Percentiles rank a stretch among this genome's conserved stretches.
Evolutionary conservation across 2,329 filamentous ascomycete genomes (phyloP).

Genomic region (Stagonosporopsis vannaccii): DNA sequence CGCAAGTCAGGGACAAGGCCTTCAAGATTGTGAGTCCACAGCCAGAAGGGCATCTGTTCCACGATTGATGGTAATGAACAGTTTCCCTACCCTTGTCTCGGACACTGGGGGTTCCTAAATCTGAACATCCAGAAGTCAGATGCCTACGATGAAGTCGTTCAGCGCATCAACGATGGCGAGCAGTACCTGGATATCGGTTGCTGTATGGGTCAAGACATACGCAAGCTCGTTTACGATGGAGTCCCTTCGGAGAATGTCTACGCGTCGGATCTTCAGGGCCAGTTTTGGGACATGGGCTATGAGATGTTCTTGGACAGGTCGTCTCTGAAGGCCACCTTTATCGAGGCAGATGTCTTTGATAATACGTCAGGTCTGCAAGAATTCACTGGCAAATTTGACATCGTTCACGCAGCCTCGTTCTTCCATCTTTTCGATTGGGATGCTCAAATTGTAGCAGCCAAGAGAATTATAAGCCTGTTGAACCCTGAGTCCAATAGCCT

Average conservation of each 20-base stretch:
- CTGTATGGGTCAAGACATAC: constrained; percentile 57
- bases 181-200: constrained; percentile 53
- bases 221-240: constrained; percentile 54
- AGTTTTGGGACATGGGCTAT: constrained; percentile 64
- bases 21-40: constrained; percentile 39
- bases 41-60: neutral
- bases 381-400: constrained; percentile 51
- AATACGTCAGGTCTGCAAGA: constrained; percentile 39
- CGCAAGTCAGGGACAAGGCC: constrained; percentile 42
- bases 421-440: constrained; percentile 56
- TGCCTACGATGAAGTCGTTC: constrained; percentile 42
- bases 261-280: constrained; percentile 50
- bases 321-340: constrained; percentile 58
- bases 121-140: constrained; percentile 35
- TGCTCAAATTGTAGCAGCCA: constrained; percentile 48
- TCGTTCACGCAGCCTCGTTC: constrained; percentile 53
- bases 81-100: constrained; percentile 49
- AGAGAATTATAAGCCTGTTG: constrained; percentile 42
- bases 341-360: constrained; percentile 59
- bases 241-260: constrained; percentile 50
- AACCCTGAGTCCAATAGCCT: constrained; percentile 45
- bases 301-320: constrained; percentile 47
- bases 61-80: constrained; percentile 14
- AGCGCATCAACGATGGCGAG: constrained; percentile 46
- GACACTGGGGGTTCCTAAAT: constrained; percentile 47